A percentile compares a stretch with the other conserved stretches of the same genome.
These are phyloP conservation scores for Globisporangium cederbergense DNA, from an alignment of 352 stramenopile species.

Conservation along the genomic window DNA sequence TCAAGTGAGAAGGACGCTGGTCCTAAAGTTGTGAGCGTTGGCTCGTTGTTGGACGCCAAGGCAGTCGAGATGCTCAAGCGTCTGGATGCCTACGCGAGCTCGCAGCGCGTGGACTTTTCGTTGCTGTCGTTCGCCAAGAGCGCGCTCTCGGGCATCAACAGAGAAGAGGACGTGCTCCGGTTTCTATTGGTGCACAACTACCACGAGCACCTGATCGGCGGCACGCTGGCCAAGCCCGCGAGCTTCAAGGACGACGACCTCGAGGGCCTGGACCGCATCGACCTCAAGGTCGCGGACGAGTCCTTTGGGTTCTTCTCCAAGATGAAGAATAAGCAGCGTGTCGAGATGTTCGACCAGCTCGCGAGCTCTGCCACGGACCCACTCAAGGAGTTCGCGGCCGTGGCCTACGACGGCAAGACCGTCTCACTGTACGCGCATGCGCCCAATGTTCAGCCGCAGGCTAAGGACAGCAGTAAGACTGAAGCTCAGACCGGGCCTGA, in stretches of 20 bases:
- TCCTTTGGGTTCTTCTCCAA: constrained; percentile 31
- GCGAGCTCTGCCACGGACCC: constrained; percentile 19
- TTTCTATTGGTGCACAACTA: constrained; percentile 83
- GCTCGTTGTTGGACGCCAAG: constrained; percentile 36
- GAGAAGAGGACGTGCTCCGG: constrained; percentile 45
- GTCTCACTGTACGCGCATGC: constrained; percentile 62
- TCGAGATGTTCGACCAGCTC: constrained; percentile 54
- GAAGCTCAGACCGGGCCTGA: constrained; percentile 1
- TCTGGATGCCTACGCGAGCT: constrained; percentile 61
- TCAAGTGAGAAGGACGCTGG: background rate
- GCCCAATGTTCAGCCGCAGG: constrained; percentile 15
- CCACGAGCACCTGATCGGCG: constrained; percentile 60
- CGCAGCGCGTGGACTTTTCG: constrained; percentile 45
- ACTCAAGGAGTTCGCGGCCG: constrained; percentile 51
- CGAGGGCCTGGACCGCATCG: constrained; percentile 42
- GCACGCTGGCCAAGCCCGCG: constrained; percentile 22
- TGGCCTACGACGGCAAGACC: constrained; percentile 46
- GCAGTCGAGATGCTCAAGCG: constrained; percentile 46
- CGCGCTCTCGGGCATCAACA: constrained; percentile 25
- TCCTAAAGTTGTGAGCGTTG: constrained; percentile 19
- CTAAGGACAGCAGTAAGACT: background rate
- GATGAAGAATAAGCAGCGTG: constrained; percentile 44
- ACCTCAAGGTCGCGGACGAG: constrained; percentile 51
- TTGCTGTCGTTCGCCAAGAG: constrained; percentile 47
- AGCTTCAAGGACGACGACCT: constrained; percentile 50